Base-by-base conservation (phyloP, 106 monocot species). In the Posidonia australis region DNA sequence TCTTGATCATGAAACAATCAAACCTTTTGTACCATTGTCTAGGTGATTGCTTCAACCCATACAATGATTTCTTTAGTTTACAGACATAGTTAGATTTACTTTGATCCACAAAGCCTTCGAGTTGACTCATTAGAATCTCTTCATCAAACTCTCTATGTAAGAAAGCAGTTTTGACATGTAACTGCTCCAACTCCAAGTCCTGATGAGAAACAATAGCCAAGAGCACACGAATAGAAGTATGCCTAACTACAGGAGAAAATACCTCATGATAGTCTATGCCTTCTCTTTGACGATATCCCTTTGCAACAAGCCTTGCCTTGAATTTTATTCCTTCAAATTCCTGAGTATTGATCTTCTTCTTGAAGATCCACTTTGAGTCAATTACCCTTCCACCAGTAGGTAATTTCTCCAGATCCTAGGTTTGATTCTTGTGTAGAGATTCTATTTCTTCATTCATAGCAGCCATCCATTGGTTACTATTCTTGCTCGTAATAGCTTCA, bases 241-340 rank as follows among this genome's bases (percentile, higher is more conserved):
- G 62, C 19, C 21, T 63, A 21, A 63, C 62, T 5, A 63, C 27
- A 30, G 13, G 49, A 19, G 51, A 67, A 25, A 51, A 67, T 11
- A 67, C 23, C 22, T 54, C 53, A 67, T 51, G 25, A 20, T 67
- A 67, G 5, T 67, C 53, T 17, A 54, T 36, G n/a, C 53, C 67
- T 51, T 54, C 46, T 0, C 31, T 44, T 17, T 63, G 63, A 62
- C 60, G 16, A 48, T 28, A 65, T 12, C 65, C 49, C 19, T 51
- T 65, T 0, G 13, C 10, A 22, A 65, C 49, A 26, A 65, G 2
- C 17, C 52, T 23, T 54, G 41, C 32, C 27, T 49, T 30, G 26
- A 18, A 30, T 22, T 51, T 48, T 29, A 14, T 48, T 0, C 19
- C 23, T 20, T 43, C 25, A 17, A 49, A 11, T 47, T 27, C 6